A percentile compares a stretch with the other conserved stretches of the same genome.
Evolutionary conservation across 371 early-diverging fungal genomes (phyloP).

Genomic region (Nematocida sp.): DNA sequence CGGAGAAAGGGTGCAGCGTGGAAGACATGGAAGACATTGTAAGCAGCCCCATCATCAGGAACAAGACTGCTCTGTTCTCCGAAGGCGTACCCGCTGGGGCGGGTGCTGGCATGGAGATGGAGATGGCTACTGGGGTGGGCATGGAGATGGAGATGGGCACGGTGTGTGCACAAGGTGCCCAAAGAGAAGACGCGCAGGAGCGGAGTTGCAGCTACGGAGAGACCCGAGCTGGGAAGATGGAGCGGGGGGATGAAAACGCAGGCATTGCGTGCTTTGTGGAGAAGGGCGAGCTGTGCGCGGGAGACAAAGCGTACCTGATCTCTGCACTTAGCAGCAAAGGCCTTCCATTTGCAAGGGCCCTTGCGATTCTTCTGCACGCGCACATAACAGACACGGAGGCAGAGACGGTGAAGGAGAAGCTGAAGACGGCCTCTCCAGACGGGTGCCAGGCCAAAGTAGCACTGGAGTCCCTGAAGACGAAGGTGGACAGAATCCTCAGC

Average conservation of each 20-base stretch:
- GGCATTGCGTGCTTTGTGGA: neutral
- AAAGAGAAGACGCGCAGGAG: neutral
- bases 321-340: neutral
- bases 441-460: neutral
- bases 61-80: neutral
- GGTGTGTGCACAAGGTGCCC: too few species aligned
- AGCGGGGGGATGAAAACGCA: neutral
- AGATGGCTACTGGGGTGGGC: too few species aligned
- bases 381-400: neutral
- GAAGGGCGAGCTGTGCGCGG: neutral
- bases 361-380: neutral
- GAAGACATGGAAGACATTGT: neutral
- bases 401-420: neutral
- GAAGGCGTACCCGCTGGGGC: neutral
- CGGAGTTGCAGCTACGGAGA: neutral
- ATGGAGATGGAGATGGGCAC: too few species aligned
- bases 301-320: neutral
- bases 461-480: slow-evolving; percentile 7
- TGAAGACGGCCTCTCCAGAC: neutral
- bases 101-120: too few species aligned
- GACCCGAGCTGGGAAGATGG: neutral
- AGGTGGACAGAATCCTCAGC: neutral
- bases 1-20: neutral
- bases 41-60: neutral
- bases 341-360: neutral